Conservation (phyloP, 495 filamentous ascomycete genomes). For the Daldinia grandis region DNA sequence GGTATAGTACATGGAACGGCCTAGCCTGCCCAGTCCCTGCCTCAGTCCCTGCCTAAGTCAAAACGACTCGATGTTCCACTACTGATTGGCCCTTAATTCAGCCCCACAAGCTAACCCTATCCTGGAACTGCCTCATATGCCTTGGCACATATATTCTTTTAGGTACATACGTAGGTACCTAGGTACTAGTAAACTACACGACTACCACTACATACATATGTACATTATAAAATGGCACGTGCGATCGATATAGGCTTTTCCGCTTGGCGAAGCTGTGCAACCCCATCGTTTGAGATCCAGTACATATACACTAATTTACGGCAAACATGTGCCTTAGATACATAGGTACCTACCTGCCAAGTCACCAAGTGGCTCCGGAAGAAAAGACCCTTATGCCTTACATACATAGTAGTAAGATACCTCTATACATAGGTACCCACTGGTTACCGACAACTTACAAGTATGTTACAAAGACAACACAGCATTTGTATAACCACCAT, state of each 20-base stretch:
- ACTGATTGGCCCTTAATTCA: slow-evolving; percentile 27
- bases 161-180: no score
- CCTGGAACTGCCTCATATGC: not conserved
- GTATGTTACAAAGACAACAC: no score
- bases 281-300: slow-evolving; percentile 31
- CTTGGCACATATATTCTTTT: slow-evolving; percentile 26
- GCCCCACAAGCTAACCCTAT: slow-evolving; percentile 30
- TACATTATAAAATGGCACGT: slow-evolving; percentile 2
- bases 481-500: no score
- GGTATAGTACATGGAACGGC: slow-evolving; percentile 10
- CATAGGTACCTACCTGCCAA: no score
- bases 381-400: not conserved
- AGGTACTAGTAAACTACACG: no score
- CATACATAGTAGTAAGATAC: no score
- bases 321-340: not conserved
- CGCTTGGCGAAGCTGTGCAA: slow-evolving; percentile 29
- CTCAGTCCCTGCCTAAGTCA: not conserved
- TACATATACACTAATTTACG: slow-evolving; percentile 11
- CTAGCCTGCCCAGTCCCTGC: slow-evolving; percentile 25
- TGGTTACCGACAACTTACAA: not conserved
- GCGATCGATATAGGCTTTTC: slow-evolving; percentile 22
- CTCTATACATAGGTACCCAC: not conserved
- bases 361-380: not conserved
- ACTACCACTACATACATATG: no score
- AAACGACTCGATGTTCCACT: slow-evolving; percentile 23